Evolutionary conservation across 73 alveolate genomes (phyloP).

Genomic region (Paramecium primaurelia): DNA sequence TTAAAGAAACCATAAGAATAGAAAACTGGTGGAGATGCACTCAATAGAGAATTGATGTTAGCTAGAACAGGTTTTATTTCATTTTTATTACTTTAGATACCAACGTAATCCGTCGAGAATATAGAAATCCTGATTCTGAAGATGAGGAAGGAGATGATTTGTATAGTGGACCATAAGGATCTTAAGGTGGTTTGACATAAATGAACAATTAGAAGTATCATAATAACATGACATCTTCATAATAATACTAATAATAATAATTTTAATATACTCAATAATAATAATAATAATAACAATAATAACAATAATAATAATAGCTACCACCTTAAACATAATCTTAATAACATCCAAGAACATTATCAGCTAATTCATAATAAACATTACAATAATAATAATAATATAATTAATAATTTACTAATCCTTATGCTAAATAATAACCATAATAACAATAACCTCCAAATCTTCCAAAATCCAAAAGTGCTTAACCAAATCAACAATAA

Average conservation of each 20-base stretch:
- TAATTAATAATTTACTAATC: not conserved
- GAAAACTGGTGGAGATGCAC: not conserved
- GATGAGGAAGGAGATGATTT: conserved; percentile 15
- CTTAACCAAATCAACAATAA: not conserved
- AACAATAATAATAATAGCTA: not conserved
- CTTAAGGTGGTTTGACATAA: not conserved
- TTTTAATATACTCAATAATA: not conserved
- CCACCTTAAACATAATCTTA: not conserved
- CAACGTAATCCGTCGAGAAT: not conserved
- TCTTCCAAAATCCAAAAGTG: not conserved
- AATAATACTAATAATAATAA: not conserved
- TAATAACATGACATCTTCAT: not conserved
- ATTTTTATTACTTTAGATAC: not conserved
- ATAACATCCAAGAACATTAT: not conserved
- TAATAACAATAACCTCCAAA: not conserved
- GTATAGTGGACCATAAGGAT: conserved; percentile 30
- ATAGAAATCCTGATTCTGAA: conserved; percentile 40
- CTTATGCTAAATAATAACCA: not conserved
- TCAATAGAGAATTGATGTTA: not conserved
- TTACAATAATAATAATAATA: not conserved
- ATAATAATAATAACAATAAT: not conserved
- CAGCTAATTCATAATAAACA: not conserved
- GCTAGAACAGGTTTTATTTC: conserved; percentile 4
- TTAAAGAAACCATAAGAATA: conserved; percentile 78
- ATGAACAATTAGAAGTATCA: not conserved